These are phyloP conservation scores for Botrytis aclada DNA, from an alignment of 2,329 filamentous ascomycete genomes.

Conservation along the genomic window DNA sequence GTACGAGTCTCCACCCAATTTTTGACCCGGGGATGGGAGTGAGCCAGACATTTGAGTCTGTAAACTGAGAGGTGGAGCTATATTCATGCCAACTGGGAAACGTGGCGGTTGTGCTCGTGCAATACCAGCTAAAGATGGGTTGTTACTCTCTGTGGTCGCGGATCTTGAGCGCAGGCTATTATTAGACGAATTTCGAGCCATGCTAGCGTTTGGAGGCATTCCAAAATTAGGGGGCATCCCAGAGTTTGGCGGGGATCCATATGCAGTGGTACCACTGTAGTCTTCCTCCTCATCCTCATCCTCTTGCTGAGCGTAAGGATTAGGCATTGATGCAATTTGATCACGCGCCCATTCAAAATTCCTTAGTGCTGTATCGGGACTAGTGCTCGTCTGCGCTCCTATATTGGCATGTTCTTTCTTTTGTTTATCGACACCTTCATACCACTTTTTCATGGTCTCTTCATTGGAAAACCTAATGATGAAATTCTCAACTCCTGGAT, in stretches of 20 bases:
- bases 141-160: constrained; percentile 66
- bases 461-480: constrained; percentile 91
- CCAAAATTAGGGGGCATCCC: constrained; percentile 21
- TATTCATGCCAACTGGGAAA: constrained; percentile 53
- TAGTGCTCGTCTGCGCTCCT: constrained; percentile 47
- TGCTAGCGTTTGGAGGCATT: constrained; percentile 46
- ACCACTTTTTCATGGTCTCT: constrained; percentile 92
- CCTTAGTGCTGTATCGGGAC: constrained; percentile 42
- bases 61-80: constrained; percentile 61
- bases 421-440: constrained; percentile 72
- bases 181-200: constrained; percentile 68
- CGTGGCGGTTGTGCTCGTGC: constrained; percentile 63
- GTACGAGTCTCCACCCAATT: constrained; percentile 67
- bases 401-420: constrained; percentile 59
- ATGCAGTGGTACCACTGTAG: constrained; percentile 37
- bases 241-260: constrained; percentile 41
- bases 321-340: constrained; percentile 66
- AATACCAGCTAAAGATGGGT: constrained; percentile 55
- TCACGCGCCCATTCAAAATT: constrained; percentile 79
- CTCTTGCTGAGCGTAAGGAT: constrained; percentile 71
- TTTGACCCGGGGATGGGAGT: constrained; percentile 40
- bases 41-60: constrained; percentile 51
- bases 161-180: constrained; percentile 74
- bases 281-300: constrained; percentile 62
- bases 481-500: constrained; percentile 93